Evolutionary conservation across 106 monocot genomes (phyloP), one percentile per base, ranked within the genome.

Genomic region (Acanthochlamys bracteata): DNA sequence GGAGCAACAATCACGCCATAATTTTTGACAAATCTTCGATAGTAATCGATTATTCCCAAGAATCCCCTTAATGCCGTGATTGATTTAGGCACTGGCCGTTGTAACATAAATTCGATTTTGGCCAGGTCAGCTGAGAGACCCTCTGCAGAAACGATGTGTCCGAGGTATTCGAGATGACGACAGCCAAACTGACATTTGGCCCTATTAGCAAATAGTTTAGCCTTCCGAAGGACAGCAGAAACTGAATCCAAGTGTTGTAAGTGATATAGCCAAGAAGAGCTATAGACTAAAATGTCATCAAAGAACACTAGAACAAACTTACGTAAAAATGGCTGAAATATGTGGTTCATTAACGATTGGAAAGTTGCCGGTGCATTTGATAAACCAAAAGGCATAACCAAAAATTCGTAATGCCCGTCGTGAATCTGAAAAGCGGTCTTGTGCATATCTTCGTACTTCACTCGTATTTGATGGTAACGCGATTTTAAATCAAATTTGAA

Each of bases 371-470:
- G 41, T 3, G 61, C 33, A 20, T 62, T 62, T 10, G 40, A n/a
- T 0, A 62, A n/a, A 0, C 16, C 61, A 54, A 66, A 53, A 14
- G 53, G 27, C 66, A 66, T 66, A 24, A 66, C 66, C 1, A 66
- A 17, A 10, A 17, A 66, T 39, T 66, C 26, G 26, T 39, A 66
- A 26, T 53, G 54, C 0, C 53, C 53, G 17, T 55, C 13, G 27
- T 66, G 66, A 8, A n/a, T 66, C 0, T 33, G 0, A 20, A 66
- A 66, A 19, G 33, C 54, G 0, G 53, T 66, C n/a, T 66, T 53
- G n/a, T 52, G 27, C 14, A 39, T 11, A 53, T 66, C 33, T 20
- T 17, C 25, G 1, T 33, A 1, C 16, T 39, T 1, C 4, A 66
- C 15, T 0, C 11, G 26, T 6, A 66, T 54, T 20, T 66, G 66